Evolutionary conservation across 2,329 filamentous ascomycete genomes (phyloP), one percentile per base, ranked within the genome.

Genomic region (Fusarium sp.): DNA sequence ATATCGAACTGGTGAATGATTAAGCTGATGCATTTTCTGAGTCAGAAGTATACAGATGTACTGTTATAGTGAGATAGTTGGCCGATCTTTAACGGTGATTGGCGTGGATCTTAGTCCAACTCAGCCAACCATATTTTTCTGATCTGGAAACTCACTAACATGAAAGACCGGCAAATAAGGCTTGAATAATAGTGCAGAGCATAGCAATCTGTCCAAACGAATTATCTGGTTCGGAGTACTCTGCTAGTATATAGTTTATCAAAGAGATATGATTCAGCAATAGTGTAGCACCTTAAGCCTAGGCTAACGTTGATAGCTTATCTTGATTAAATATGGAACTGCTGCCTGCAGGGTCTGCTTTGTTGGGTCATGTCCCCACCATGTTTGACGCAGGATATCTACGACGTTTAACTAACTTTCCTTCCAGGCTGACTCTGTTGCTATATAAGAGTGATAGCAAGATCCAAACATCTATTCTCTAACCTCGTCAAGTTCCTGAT

Each of bases 71-170:
- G 13, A 3, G 14, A 15, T 3, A 31, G 10, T 15, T 18, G n/a
- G 15, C 18, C 49, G 4, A 56, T 7, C 5, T n/a, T 2, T 5
- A 5, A 20, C 66, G 57, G 62, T 68, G 2, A 55, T 59, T 6
- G 65, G 65, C 0, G 57, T 66, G 1, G 65, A 68, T 17, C 36
- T 68, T 0, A 62, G 61, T 17, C 64, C 61, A 17, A 68, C 40
- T 5, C 58, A 58, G 33, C 43, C 54, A 4, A 54, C 18, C 14
- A 46, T 63, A 55, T 60, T 33, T 10, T 20, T 7, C 18, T 15
- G 6, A 6, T n/a, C 33, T 2, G 7, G 20, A 6, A 20, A 44
- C 2, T 6, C 4, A 8, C 34, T 56, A n/a, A 56, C 15, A 1
- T 15, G 3, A 7, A 1, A 7, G 5, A 7, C 5, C 11, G 5